Percentiles rank a stretch among this genome's conserved stretches.
Evolutionary conservation across 2,329 filamentous ascomycete species (phyloP).

Genomic region (Fusarium tupiense): DNA sequence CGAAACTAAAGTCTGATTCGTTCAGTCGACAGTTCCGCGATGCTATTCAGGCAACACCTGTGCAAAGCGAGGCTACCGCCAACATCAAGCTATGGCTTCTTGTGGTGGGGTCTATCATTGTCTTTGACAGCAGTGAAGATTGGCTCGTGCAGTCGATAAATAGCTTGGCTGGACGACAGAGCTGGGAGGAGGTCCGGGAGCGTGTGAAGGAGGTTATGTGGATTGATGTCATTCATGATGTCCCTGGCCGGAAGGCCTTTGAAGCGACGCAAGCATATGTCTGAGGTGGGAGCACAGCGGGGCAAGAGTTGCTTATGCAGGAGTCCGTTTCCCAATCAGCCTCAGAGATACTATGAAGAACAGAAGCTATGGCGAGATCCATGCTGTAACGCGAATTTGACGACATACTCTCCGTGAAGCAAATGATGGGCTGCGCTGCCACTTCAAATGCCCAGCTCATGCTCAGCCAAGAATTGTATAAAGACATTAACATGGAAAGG

Average conservation of each 20-base stretch:
- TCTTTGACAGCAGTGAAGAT: slow-evolving; percentile 30
- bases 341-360: no score
- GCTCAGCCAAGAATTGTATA: not conserved
- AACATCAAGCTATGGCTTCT: slow-evolving; percentile 44
- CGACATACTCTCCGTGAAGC: not conserved
- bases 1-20: slow-evolving; percentile 24
- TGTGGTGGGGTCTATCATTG: slow-evolving; percentile 37
- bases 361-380: not conserved
- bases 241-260: slow-evolving; percentile 12
- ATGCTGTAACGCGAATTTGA: no score
- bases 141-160: slow-evolving; percentile 39
- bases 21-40: slow-evolving; percentile 21
- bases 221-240: slow-evolving; percentile 42
- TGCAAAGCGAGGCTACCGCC: not conserved
- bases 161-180: slow-evolving; percentile 10
- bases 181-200: slow-evolving; percentile 38
- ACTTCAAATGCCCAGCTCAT: not conserved
- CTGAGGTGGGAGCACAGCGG: not conserved
- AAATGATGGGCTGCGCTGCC: not conserved
- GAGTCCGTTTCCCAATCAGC: no score
- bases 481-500: not conserved
- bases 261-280: not conserved
- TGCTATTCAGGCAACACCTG: slow-evolving; percentile 16
- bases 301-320: no score
- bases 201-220: slow-evolving; percentile 39